These are phyloP conservation scores for Simplicillium sp. DNA, from an alignment of 2,329 filamentous ascomycete genomes.

Conservation along the genomic window DNA sequence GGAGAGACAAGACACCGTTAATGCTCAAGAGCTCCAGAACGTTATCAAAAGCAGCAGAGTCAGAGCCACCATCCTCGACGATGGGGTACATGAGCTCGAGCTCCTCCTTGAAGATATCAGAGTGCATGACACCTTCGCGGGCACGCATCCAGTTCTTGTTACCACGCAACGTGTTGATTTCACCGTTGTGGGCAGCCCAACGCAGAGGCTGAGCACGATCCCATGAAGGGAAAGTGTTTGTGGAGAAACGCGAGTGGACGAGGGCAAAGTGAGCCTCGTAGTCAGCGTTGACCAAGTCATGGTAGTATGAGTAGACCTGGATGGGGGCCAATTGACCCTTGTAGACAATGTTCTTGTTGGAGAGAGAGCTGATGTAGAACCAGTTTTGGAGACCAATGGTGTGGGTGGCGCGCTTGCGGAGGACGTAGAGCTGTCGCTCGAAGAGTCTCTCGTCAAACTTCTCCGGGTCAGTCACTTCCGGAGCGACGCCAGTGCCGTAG, in stretches of 20 bases:
- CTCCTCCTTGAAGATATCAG: slow-evolving; percentile 84
- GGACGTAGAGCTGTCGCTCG: slow-evolving; percentile 86
- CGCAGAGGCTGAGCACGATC: slow-evolving; percentile 91
- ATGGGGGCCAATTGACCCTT: slow-evolving; percentile 92
- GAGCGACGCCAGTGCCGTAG: slow-evolving; percentile 73
- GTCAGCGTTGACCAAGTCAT: slow-evolving; percentile 92
- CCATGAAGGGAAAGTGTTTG: slow-evolving; percentile 97
- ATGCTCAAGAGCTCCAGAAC: slow-evolving; percentile 89
- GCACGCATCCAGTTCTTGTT: slow-evolving; percentile 99
- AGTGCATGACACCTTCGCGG: slow-evolving; percentile 89
- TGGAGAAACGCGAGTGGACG: slow-evolving; percentile 95
- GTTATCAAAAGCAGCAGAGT: slow-evolving; percentile 96
- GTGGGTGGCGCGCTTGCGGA: slow-evolving; percentile 91
- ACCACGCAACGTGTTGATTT: slow-evolving; percentile 93
- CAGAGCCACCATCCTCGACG: slow-evolving; percentile 91
- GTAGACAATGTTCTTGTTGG: slow-evolving; percentile 98
- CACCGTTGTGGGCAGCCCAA: slow-evolving; percentile 97
- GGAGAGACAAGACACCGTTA: slow-evolving; percentile 89
- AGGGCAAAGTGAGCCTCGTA: slow-evolving; percentile 96
- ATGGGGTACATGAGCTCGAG: slow-evolving; percentile 87
- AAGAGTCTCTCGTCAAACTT: slow-evolving; percentile 78
- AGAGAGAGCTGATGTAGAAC: slow-evolving; percentile 96
- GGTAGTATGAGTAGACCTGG: slow-evolving; percentile 97
- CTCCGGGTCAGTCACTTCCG: slow-evolving; percentile 67
- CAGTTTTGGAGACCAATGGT: slow-evolving; percentile 93